Evolutionary conservation across 2,329 filamentous ascomycete species (phyloP).

Genomic region (Didymella pomorum): DNA sequence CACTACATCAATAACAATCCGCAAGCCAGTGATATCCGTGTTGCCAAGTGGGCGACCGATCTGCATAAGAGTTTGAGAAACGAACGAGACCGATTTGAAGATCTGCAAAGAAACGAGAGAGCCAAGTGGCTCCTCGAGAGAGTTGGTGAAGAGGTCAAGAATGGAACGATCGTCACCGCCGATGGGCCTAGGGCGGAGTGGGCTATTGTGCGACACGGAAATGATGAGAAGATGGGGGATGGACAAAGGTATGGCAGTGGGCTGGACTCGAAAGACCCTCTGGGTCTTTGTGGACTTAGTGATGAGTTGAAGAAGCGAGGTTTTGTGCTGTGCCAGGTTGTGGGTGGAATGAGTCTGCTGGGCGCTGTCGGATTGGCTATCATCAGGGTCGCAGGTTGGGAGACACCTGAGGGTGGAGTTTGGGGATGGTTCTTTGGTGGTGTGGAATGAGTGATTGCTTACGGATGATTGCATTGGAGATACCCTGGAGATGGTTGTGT

Average conservation of each 20-base stretch:
- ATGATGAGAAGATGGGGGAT: conserved; percentile 36
- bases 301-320: conserved; percentile 71
- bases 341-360: conserved; percentile 76
- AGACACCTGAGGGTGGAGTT: conserved; percentile 38
- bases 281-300: conserved; percentile 76
- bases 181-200: conserved; percentile 44
- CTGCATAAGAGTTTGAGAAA: conserved; percentile 78
- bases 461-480: neutral
- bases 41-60: conserved; percentile 84
- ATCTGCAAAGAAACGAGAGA: conserved; percentile 66
- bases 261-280: conserved; percentile 73
- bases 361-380: conserved; percentile 70
- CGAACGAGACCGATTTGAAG: conserved; percentile 74
- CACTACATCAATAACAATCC: conserved; percentile 65
- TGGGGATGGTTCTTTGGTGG: conserved; percentile 38
- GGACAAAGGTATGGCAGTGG: conserved; percentile 36
- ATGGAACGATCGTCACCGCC: conserved; percentile 40
- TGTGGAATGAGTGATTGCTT: conserved; percentile 9
- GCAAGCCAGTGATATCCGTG: conserved; percentile 69
- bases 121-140: conserved; percentile 75
- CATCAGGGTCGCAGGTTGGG: conserved; percentile 48
- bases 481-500: neutral
- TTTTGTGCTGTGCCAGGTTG: conserved; percentile 73
- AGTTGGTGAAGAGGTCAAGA: conserved; percentile 68
- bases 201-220: conserved; percentile 41